Base-by-base conservation (phyloP, 164 flowering plant species). In the Santalum album region DNA sequence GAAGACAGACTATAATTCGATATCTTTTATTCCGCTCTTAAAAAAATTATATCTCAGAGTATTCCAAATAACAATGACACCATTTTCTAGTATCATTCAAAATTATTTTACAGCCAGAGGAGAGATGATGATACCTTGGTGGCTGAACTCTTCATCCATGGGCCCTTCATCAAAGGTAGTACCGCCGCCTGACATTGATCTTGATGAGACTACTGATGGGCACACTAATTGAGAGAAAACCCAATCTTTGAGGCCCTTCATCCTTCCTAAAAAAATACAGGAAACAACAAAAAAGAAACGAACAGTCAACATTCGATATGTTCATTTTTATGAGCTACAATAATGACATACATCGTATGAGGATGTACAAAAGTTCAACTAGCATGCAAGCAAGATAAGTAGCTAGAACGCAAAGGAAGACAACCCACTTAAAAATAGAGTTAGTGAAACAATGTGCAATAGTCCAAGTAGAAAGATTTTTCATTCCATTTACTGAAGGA, bases 231-330 rank as follows among this genome's bases (percentile, higher is more conserved):
- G 98, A 60, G 84, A 65, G 3, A 79, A 76, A 52, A 83, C 71
- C 98, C 98, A 90, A 53, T 90, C 95, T 60, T 77, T 79, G 34
- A 87, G 26, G 54, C 81, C 69, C 72, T 81, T 79, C 98, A 90
- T 87, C 55, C 55, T 69, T 49, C 43, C 67, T 61, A 51, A 42
- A 59, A 49, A 1, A 40, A 50, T 63, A 29, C 25, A n/a, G 2
- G 10, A 2, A 18, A 52, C 17, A 55, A 40, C 52, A 18, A 4
- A 42, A 17, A 2, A 18, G 11, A 17, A 17, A 42, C 7, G 10
- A 6, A 32, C 10, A 32, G 36, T 32, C 14, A 38, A 4, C 14
- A 15, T 38, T 11, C 14, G n/a, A n/a, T n/a, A n/a, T n/a, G n/a
- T n/a, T n/a, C n/a, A n/a, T n/a, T n/a, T n/a, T n/a, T n/a, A n/a